Evolutionary conservation across 2,329 filamentous ascomycete genomes (phyloP).

Genomic region (Cordyceps militaris): DNA sequence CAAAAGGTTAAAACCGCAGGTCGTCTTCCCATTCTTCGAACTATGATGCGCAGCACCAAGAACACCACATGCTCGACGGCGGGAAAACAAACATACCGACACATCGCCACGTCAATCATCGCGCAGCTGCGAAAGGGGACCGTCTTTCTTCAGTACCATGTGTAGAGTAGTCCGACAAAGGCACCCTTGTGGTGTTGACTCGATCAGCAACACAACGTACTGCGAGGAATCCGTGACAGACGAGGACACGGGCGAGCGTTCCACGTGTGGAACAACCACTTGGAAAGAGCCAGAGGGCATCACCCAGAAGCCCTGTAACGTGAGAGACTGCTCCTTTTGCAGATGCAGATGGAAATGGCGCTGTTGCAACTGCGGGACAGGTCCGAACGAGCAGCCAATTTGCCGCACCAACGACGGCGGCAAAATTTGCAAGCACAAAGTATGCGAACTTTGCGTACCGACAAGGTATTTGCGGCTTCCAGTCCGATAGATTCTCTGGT

Average conservation of each 20-base stretch:
- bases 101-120: too few species aligned
- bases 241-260: not conserved
- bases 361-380: slow-evolving; percentile 8
- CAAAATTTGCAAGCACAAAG: not conserved
- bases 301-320: not conserved
- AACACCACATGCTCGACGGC: not conserved
- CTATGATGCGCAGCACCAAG: not conserved
- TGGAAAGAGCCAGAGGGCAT: not conserved
- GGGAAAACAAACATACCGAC: not conserved
- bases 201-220: not conserved
- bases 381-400: not conserved
- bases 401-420: not conserved
- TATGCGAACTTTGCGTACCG: slow-evolving; percentile 5
- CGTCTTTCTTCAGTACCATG: not conserved
- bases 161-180: not conserved
- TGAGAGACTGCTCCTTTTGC: slow-evolving; percentile 3
- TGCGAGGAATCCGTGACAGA: not conserved
- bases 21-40: not conserved
- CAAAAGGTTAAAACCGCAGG: not conserved
- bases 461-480: not conserved
- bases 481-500: not conserved
- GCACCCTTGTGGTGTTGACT: slow-evolving; percentile 4
- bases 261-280: not conserved
- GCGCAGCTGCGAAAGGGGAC: not conserved
- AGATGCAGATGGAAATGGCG: slow-evolving; percentile 5